These are phyloP conservation scores for Alternaria burnsii DNA, from an alignment of 2,329 filamentous ascomycete genomes.

Conservation along the genomic window DNA sequence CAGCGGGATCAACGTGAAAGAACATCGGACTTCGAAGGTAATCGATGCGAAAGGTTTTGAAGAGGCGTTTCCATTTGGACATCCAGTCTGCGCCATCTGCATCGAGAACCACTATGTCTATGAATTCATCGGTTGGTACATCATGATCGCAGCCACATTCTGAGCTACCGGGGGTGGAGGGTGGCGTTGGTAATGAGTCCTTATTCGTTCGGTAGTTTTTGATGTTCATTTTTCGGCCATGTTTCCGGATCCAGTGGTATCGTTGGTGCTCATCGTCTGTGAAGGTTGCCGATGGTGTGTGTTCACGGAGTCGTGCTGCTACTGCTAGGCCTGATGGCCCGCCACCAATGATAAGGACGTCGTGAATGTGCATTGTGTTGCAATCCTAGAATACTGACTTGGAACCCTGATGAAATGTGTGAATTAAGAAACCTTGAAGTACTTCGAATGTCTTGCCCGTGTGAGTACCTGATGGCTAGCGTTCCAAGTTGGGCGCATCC, in stretches of 20 bases:
- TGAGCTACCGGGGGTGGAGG: conserved; percentile 31
- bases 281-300: conserved; percentile 79
- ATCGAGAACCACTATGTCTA: conserved; percentile 68
- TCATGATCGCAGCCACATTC: conserved; percentile 27
- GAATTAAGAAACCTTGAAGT: background rate
- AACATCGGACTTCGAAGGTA: conserved; percentile 83
- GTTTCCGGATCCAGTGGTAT: conserved; percentile 79
- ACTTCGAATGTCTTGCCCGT: conserved; percentile 3
- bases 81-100: conserved; percentile 72
- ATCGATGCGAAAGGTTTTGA: conserved; percentile 72
- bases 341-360: conserved; percentile 75
- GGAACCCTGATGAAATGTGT: background rate
- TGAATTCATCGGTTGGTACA: conserved; percentile 7
- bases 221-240: conserved; percentile 66
- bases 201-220: conserved; percentile 60
- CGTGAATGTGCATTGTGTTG: conserved; percentile 55
- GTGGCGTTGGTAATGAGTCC: conserved; percentile 37
- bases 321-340: conserved; percentile 79
- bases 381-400: background rate
- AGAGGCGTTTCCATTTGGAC: conserved; percentile 73
- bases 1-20: conserved; percentile 79
- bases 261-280: conserved; percentile 83
- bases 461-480: conserved; percentile 35
- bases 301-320: conserved; percentile 75
- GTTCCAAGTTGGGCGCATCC: conserved; percentile 17